Percentiles rank a stretch among this genome's conserved stretches.
Evolutionary conservation across 208 protist species (phyloP).

Genomic region (Phytomonas sp.): DNA sequence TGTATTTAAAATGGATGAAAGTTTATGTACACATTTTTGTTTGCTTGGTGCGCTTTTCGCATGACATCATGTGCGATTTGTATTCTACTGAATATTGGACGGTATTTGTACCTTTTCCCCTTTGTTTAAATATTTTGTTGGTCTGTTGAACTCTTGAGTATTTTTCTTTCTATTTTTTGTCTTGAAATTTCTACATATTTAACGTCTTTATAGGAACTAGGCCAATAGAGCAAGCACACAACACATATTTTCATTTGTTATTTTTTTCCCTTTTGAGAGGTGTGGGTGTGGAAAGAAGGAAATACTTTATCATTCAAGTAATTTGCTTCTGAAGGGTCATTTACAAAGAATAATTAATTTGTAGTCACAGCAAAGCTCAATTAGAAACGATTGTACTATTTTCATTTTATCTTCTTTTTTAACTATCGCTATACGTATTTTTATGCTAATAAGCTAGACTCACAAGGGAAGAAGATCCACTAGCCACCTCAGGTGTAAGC

Average conservation of each 20-base stretch:
- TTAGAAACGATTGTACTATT: background rate
- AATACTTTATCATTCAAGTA: slow-evolving; percentile 8
- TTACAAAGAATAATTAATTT: background rate
- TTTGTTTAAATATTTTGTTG: slow-evolving; percentile 1
- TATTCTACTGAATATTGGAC: background rate
- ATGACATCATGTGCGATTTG: background rate
- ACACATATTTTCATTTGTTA: slow-evolving; percentile 7
- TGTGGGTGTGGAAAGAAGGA: slow-evolving; percentile 4
- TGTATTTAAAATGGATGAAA: background rate
- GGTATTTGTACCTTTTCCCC: slow-evolving; percentile 12
- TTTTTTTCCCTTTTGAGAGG: slow-evolving; percentile 10
- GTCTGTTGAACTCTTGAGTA: background rate
- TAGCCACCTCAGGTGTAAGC: background rate
- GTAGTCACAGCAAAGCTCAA: background rate
- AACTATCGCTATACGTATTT: background rate
- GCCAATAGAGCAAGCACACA: background rate
- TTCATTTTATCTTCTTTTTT: slow-evolving; percentile 8
- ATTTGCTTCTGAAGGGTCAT: slow-evolving; percentile 1
- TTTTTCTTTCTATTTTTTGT: slow-evolving; percentile 11
- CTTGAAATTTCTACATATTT: background rate
- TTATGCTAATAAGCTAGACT: background rate
- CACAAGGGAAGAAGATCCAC: background rate
- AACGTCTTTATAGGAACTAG: background rate
- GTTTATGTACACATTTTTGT: slow-evolving; percentile 6
- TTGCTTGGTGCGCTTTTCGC: background rate